Evolutionary conservation across 306 rosid genomes (phyloP).

Genomic region (Mimosa bimucronata): DNA sequence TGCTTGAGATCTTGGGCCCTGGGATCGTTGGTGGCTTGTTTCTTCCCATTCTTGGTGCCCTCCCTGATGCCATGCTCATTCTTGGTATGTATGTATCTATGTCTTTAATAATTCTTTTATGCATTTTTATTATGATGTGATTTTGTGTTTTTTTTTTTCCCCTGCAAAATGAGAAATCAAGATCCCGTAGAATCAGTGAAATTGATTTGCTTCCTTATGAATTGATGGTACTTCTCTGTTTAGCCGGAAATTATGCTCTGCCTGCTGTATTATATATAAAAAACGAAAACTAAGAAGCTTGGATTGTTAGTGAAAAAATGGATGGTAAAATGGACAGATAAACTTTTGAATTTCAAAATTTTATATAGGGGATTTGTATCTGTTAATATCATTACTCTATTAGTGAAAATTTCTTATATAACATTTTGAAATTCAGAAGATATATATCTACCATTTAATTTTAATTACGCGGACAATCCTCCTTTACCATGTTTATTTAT

Average conservation of each 20-base stretch:
- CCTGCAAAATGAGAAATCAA: background rate
- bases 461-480: too few relatives aligned
- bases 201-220: background rate
- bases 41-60: constrained; percentile 72
- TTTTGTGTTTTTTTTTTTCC: background rate
- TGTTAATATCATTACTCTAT: too few relatives aligned
- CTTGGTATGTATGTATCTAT: constrained; percentile 40
- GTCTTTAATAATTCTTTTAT: too few relatives aligned
- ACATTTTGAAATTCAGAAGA: too few relatives aligned
- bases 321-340: too few relatives aligned
- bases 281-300: background rate
- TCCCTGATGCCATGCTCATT: constrained; percentile 61
- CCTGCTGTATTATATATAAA: too few relatives aligned
- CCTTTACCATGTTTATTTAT: too few relatives aligned
- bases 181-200: background rate
- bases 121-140: too few relatives aligned
- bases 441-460: too few relatives aligned
- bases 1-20: constrained; percentile 90
- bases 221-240: background rate
- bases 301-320: background rate
- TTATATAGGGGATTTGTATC: too few relatives aligned
- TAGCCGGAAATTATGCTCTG: background rate
- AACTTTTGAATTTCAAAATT: too few relatives aligned
- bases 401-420: too few relatives aligned
- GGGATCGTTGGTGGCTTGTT: constrained; percentile 91